phyloP scores from a whole-genome alignment of 495 filamentous ascomycete genomes.

The Xylaria intraflava region DNA sequence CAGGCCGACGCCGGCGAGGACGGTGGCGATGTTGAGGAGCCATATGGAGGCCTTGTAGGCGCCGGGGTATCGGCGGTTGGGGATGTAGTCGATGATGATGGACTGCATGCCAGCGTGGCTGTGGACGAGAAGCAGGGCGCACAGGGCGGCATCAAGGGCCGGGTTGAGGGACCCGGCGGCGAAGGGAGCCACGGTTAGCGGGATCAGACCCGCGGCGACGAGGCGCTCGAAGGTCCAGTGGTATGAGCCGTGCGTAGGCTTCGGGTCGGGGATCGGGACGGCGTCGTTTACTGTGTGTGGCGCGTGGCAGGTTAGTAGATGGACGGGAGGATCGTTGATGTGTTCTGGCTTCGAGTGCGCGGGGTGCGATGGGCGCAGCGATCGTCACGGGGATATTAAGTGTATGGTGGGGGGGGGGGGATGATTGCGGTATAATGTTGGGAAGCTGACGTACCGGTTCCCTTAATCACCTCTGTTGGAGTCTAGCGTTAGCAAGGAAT shows the following conservation, averaged over 20 bases:
- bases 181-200: conserved; percentile 85
- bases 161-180: conserved; percentile 87
- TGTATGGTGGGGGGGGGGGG: not conserved
- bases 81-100: conserved; percentile 86
- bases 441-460: conserved; percentile 56
- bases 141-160: conserved; percentile 76
- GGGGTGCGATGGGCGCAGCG: not conserved
- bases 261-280: conserved; percentile 61
- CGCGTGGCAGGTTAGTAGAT: not conserved
- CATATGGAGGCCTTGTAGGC: conserved; percentile 59
- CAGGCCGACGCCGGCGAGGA: conserved; percentile 75
- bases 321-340: not conserved
- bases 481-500: conserved; percentile 1
- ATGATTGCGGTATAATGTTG: not conserved
- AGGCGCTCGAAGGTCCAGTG: conserved; percentile 96
- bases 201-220: conserved; percentile 69
- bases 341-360: not conserved
- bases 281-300: conserved; percentile 71
- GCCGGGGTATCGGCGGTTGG: conserved; percentile 60
- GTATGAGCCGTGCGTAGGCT: conserved; percentile 81
- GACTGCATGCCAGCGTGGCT: conserved; percentile 92
- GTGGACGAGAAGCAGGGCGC: conserved; percentile 78
- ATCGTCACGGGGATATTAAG: not conserved
- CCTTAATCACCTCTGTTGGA: conserved; percentile 61
- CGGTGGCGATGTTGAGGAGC: conserved; percentile 70